Evolutionary conservation across 2,329 filamentous ascomycete genomes (phyloP), one percentile per base, ranked within the genome.

Genomic region (Tolypocladium amazonense): DNA sequence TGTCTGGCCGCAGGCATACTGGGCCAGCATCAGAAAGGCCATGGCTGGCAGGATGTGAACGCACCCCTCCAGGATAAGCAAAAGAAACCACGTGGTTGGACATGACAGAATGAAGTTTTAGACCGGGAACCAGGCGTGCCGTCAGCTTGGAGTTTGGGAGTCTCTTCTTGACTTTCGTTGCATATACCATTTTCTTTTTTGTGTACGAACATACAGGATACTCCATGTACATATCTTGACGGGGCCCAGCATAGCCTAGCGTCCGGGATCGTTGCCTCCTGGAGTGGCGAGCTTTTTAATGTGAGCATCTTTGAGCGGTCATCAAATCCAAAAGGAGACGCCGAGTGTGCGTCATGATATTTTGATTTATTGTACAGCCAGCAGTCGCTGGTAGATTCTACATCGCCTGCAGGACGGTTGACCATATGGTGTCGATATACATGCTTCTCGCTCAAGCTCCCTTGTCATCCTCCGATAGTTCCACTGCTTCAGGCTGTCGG

Each of bases 1-100:
- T 23, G 71, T 81, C 7, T 87, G 83, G 84, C 82, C 85, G 0
- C 76, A 79, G 57, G 83, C 82, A 20, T 88, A 87, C 67, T 87
- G 83, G 79, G 75, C 79, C 15, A 83, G 82, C 65, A 75, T 86
- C 53, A 78, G 76, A 59, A 84, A 84, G 67, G 77, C 80, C 20
- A 77, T 78, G 59, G 69, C 68, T 39, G 67, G 67, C 27, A 68
- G 69, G 60, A 68, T 67, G 62, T 71, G 62, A 69, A 6, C 20
- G 38, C 35, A 41, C 35, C 23, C 56, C n/a, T 30, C 7, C 45
- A 1, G 15, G 14, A 9, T 50, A 59, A 37, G 39, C 58, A 25
- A 58, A 55, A 59, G 47, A 47, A 57, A 41, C 25, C 25, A 50
- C 61, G 62, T 62, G 55, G 18, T 63, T 60, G 58, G 45, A 39